phyloP scores from a whole-genome alignment of 495 filamentous ascomycete species.

The Neurospora hispaniola region DNA sequence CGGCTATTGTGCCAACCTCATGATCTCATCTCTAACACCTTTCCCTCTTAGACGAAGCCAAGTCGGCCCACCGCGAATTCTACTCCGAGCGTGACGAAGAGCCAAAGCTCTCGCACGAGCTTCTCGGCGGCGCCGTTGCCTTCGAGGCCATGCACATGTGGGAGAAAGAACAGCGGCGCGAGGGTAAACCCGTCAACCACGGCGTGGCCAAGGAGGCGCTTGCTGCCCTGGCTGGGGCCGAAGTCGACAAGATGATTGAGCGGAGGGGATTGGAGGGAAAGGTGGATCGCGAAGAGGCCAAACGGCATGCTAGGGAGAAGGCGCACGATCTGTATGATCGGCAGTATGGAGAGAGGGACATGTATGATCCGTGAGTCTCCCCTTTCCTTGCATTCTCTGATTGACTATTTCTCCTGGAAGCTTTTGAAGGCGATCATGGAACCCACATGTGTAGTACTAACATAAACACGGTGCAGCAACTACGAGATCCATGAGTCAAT shows the following conservation, averaged over 20 bases:
- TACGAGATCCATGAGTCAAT: slow-evolving; percentile 5
- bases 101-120: slow-evolving; percentile 59
- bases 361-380: slow-evolving; percentile 41
- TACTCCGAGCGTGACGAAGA: slow-evolving; percentile 37
- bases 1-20: background rate
- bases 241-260: slow-evolving; percentile 72
- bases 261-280: slow-evolving; percentile 60
- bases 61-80: slow-evolving; percentile 50
- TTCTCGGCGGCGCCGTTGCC: slow-evolving; percentile 63
- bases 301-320: slow-evolving; percentile 55
- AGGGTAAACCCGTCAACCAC: slow-evolving; percentile 64
- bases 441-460: background rate
- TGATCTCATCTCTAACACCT: background rate
- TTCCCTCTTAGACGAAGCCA: slow-evolving; percentile 22
- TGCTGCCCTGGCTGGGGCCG: slow-evolving; percentile 57
- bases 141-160: slow-evolving; percentile 74
- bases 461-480: background rate
- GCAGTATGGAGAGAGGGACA: slow-evolving; percentile 40
- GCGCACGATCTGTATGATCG: slow-evolving; percentile 51
- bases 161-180: slow-evolving; percentile 61
- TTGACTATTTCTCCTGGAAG: background rate
- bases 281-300: slow-evolving; percentile 54
- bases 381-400: background rate
- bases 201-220: slow-evolving; percentile 69
- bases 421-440: background rate